Evolutionary conservation across 1,284 basidiomycete species (phyloP), one percentile per base, ranked within the genome.

Genomic region (Heterobasidion irregulare): DNA sequence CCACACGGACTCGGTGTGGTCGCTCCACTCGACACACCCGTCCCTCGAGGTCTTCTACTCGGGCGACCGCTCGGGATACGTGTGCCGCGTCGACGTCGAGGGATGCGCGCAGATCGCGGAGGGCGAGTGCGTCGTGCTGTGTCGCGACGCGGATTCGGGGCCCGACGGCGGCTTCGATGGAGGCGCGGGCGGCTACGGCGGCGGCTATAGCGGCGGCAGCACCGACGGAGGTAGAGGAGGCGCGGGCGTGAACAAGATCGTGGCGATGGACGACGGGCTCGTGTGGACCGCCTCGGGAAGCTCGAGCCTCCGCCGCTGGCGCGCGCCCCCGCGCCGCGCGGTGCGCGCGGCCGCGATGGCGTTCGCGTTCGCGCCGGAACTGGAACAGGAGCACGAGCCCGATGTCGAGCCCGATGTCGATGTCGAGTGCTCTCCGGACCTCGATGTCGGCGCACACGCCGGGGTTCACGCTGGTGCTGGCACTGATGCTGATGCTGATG

Each of bases 1-100:
- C 67, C 97, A 99, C 68, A 85, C 89, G 13, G 93, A 94, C 57
- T 94, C 93, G 15, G 94, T 99, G 36, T 98, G 97, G 96, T 88
- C 93, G 0, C 77, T 99, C 2, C 84, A 83, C 66, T 96, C 94
- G 2, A 78, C 83, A 0, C 93, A 98, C 67, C 91, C 93, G 0
- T 84, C 87, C 12, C 78, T 99, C 52, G 90, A 96, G 66, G 77
- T 86, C 1, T 99, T 99, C 74, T 98, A 97, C 72, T 98, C 95
- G 1, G 97, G 96, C 15, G 97, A 98, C 62, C 83, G 92, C 41
- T 84, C 90, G 13, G 97, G 96, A 1, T 74, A 89, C 55, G 85
- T 99, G 1, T 94, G 92, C 68, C 88, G 87, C 60, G 88, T 96
- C 38, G 95, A 99, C 63, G 84, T 95, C 26, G 91, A 94, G 65